Evolutionary conservation across 2,329 filamentous ascomycete genomes (phyloP).

Genomic region (Arachnopeziza araneosa): DNA sequence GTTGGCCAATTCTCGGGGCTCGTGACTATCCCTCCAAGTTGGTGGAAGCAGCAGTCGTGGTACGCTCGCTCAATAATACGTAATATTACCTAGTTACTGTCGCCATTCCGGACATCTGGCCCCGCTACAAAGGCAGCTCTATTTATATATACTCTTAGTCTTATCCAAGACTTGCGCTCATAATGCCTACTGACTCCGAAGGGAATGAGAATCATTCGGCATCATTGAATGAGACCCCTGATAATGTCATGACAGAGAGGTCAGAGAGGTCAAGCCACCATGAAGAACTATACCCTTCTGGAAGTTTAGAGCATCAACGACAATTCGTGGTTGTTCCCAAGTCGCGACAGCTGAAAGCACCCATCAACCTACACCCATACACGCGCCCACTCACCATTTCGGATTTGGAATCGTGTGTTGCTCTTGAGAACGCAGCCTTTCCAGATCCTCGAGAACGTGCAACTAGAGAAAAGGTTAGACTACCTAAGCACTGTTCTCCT

Average conservation of each 20-base stretch:
- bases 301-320: conserved; percentile 5
- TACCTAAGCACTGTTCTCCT: background rate
- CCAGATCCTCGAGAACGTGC: conserved; percentile 44
- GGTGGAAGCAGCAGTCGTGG: too few relatives aligned
- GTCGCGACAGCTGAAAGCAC: conserved; percentile 19
- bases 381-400: conserved; percentile 65
- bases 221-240: conserved; percentile 19
- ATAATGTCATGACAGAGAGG: conserved; percentile 14
- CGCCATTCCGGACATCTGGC: too few relatives aligned
- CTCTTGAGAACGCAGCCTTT: conserved; percentile 51
- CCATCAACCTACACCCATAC: conserved; percentile 63
- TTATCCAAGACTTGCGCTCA: background rate
- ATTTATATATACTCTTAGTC: background rate
- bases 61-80: too few relatives aligned
- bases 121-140: too few relatives aligned
- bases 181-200: background rate
- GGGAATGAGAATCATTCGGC: conserved; percentile 1
- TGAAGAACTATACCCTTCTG: conserved; percentile 7
- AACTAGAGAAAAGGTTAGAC: conserved; percentile 47
- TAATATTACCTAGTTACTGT: too few relatives aligned
- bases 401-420: conserved; percentile 55
- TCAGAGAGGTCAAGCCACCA: conserved; percentile 16
- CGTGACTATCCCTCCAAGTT: too few relatives aligned
- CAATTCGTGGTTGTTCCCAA: conserved; percentile 22
- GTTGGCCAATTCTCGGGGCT: background rate